Base-by-base conservation (phyloP, 139 green algal genomes). In the Chlamydomonas asymmetrica region DNA sequence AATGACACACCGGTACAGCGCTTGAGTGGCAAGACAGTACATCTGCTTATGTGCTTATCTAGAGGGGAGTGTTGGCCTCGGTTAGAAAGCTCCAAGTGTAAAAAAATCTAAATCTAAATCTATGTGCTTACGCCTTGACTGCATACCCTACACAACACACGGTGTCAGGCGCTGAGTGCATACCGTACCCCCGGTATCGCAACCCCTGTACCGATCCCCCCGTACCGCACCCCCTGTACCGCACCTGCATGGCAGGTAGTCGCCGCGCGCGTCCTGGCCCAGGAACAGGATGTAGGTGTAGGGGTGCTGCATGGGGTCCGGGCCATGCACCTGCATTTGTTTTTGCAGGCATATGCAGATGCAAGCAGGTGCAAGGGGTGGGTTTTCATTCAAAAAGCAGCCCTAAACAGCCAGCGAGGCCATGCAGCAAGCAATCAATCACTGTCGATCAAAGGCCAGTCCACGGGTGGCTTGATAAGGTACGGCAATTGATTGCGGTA, bases 231-330 rank as follows among this genome's bases (percentile, higher is more conserved):
- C 45, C 45, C 18, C 13, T 25, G 45, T 52, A 13, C 22, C 66
- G 52, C n/a, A 83, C 66, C 78, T 77, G 56, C 75, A 88, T 20
- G 92, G 91, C 43, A 97, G 63, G 78, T 92, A 82, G 86, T 97
- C 91, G 10, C 93, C 93, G 4, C 80, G 67, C 7, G 80, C 90
- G 66, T 97, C 93, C 31, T 82, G 63, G 0, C 93, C 93, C 35
- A 96, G 78, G 74, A 97, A 97, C 69, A 97, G 81, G 20, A 91
- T 80, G 74, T 91, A 89, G 20, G 76, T 71, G 78, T 89, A 96
- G 0, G 89, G 89, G 79, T 96, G 89, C 73, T 88, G 57, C 48
- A 95, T 71, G 0, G 54, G 31, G n/a, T 87, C 82, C 6, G 71
- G 4, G 29, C 86, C 86, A 43, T 89, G 76, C 54, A 72, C n/a